Percentiles rank a stretch among this genome's conserved stretches.
Conservation (phyloP, 225 moss, liverwort and hornwort species). For the Physcomitrellopsis africana region DNA sequence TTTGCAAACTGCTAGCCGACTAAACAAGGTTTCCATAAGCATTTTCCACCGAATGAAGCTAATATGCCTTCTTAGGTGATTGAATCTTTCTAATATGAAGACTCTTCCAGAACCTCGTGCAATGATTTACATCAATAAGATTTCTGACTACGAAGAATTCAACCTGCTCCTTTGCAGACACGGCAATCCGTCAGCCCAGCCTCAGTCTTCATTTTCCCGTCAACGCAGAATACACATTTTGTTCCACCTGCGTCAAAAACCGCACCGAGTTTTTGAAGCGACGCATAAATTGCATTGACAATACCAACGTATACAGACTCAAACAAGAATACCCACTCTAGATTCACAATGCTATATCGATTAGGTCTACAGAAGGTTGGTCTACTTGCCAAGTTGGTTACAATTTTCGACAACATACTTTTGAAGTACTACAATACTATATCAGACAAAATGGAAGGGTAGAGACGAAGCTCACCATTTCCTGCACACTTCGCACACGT, state of each 20-base stretch:
- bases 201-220: constrained; percentile 71
- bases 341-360: not conserved
- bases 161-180: constrained; percentile 77
- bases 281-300: too few relatives aligned
- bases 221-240: constrained; percentile 70
- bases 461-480: constrained; percentile 61
- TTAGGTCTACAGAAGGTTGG: not conserved
- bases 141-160: not conserved
- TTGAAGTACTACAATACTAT: not conserved
- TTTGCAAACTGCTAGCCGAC: too few relatives aligned
- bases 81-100: too few relatives aligned
- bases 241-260: constrained; percentile 54
- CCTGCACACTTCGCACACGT: constrained; percentile 89
- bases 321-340: too few relatives aligned
- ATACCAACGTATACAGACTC: too few relatives aligned
- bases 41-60: too few relatives aligned
- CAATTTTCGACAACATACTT: not conserved
- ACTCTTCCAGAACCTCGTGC: too few relatives aligned
- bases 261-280: too few relatives aligned
- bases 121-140: too few relatives aligned
- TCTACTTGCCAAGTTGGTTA: not conserved
- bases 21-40: too few relatives aligned
- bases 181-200: constrained; percentile 61
- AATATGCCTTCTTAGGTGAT: too few relatives aligned
- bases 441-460: not conserved